These are phyloP conservation scores for Oenanthe sinensis DNA, from an alignment of 129 eudicot genomes.

Conservation along the genomic window DNA sequence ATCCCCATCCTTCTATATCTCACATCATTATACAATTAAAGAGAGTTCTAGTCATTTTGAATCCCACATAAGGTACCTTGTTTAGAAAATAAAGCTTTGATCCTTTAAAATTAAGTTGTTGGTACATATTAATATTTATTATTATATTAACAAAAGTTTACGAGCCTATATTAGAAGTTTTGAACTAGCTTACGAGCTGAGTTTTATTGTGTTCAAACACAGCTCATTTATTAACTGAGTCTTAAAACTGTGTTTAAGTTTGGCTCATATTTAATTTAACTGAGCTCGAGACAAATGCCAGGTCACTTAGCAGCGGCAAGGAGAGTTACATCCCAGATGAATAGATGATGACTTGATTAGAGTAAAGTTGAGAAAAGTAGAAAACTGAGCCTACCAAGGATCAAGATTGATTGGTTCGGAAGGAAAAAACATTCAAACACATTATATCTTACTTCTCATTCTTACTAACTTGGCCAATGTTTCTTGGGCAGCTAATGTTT, in stretches of 20 bases:
- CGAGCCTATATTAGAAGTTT: not conserved
- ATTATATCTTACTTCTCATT: constrained; percentile 74
- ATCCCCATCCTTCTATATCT: too few species aligned
- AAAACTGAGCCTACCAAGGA: not conserved
- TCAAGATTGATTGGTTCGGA: not conserved
- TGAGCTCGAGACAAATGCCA: not conserved
- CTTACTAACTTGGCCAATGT: constrained; percentile 87
- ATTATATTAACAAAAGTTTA: not conserved
- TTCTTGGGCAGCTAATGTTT: constrained; percentile 86
- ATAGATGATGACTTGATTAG: not conserved
- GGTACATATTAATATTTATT: not conserved
- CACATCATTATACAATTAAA: too few species aligned
- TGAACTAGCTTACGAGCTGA: not conserved
- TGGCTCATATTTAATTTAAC: not conserved
- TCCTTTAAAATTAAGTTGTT: not conserved
- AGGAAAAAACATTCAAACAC: not conserved
- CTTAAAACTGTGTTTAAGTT: not conserved
- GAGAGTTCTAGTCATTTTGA: not conserved
- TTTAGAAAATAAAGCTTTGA: not conserved
- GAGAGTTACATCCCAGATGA: not conserved
- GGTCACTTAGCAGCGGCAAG: not conserved
- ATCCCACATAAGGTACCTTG: not conserved
- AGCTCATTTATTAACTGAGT: not conserved
- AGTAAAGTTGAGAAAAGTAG: not conserved
- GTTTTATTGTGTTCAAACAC: not conserved